These are phyloP conservation scores for Aspergillus felis DNA, from an alignment of 2,329 filamentous ascomycete species.

Conservation along the genomic window DNA sequence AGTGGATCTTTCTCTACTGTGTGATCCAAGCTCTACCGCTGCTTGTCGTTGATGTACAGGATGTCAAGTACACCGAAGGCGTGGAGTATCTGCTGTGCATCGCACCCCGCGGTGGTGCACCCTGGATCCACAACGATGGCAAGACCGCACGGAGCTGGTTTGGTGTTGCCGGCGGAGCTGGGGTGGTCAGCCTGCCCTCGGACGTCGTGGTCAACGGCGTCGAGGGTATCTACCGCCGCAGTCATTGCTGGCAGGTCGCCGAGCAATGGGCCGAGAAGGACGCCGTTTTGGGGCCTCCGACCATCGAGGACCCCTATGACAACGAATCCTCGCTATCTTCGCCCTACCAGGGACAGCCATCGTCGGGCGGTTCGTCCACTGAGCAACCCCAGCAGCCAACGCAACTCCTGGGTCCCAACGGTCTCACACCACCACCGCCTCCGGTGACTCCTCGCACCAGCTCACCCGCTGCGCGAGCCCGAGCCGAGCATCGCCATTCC, in stretches of 20 bases:
- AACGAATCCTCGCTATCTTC: slow-evolving; percentile 38
- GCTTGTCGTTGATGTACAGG: slow-evolving; percentile 47
- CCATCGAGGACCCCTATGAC: slow-evolving; percentile 33
- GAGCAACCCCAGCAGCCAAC: slow-evolving; percentile 30
- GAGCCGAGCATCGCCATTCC: slow-evolving; percentile 39
- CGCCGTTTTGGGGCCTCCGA: slow-evolving; percentile 29
- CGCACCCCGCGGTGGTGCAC: slow-evolving; percentile 45
- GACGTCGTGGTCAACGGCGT: slow-evolving; percentile 64
- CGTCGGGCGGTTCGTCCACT: slow-evolving; percentile 34
- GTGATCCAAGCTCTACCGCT: slow-evolving; percentile 48
- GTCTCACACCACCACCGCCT: slow-evolving; percentile 32
- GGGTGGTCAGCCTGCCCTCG: slow-evolving; percentile 58
- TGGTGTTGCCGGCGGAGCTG: slow-evolving; percentile 58
- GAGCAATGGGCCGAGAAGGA: slow-evolving; percentile 55
- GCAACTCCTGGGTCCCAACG: slow-evolving; percentile 28
- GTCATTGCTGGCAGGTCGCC: slow-evolving; percentile 65
- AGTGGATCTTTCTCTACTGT: slow-evolving; percentile 51
- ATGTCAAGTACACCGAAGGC: slow-evolving; percentile 41
- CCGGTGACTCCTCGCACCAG: slow-evolving; percentile 33
- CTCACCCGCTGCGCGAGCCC: slow-evolving; percentile 26
- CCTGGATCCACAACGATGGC: slow-evolving; percentile 46
- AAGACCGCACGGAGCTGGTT: slow-evolving; percentile 46
- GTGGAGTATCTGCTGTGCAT: slow-evolving; percentile 51
- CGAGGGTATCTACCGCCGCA: slow-evolving; percentile 64
- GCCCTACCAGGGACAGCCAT: slow-evolving; percentile 35